Evolutionary conservation across 2,329 filamentous ascomycete genomes (phyloP).

Genomic region (Calonectria pseudoturangicola): DNA sequence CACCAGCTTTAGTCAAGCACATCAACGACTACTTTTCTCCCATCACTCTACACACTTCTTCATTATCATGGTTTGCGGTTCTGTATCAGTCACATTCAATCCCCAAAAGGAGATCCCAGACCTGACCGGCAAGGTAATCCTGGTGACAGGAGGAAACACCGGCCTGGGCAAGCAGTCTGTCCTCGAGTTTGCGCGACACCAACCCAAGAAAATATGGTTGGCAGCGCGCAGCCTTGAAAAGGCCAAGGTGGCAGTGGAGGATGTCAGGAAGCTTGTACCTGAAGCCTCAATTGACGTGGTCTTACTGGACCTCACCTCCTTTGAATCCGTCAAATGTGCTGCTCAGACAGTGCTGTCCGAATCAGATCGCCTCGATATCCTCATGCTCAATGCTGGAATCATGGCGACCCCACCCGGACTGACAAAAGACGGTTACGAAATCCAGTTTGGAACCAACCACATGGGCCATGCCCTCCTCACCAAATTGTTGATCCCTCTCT

Average conservation of each 20-base stretch:
- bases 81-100: conserved; percentile 39
- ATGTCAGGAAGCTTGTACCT: conserved; percentile 57
- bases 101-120: conserved; percentile 68
- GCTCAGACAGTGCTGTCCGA: conserved; percentile 60
- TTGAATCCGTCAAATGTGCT: conserved; percentile 64
- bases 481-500: conserved; percentile 59
- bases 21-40: background rate
- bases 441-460: conserved; percentile 70
- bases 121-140: conserved; percentile 84
- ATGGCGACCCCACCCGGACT: conserved; percentile 60
- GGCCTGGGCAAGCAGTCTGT: conserved; percentile 64
- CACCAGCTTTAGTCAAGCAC: background rate
- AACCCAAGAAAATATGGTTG: conserved; percentile 41
- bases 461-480: conserved; percentile 68
- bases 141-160: conserved; percentile 89
- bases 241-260: conserved; percentile 58
- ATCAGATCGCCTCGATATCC: conserved; percentile 62
- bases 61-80: conserved; percentile 17
- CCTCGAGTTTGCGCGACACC: conserved; percentile 40
- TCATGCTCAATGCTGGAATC: conserved; percentile 63
- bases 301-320: conserved; percentile 66
- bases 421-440: conserved; percentile 68
- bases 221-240: conserved; percentile 60
- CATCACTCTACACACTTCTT: background rate
- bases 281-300: conserved; percentile 58